Conservation (phyloP, 108 stramenopile genomes). For the Halocafeteria seosinensis region DNA sequence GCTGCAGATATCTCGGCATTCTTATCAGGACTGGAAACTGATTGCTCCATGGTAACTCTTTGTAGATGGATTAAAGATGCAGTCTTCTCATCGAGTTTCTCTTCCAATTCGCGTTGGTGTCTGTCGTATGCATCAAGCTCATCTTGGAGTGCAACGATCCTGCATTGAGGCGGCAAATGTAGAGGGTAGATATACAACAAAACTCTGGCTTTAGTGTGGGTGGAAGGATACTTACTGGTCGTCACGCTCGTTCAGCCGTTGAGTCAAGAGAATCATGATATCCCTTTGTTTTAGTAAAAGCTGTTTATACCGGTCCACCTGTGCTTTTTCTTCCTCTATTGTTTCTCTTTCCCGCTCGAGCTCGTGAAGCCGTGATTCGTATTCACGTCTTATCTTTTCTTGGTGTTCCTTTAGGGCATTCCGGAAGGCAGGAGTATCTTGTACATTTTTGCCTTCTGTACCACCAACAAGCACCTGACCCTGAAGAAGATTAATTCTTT, state of each 20-base stretch:
- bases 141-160: slow-evolving; percentile 45
- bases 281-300: slow-evolving; percentile 51
- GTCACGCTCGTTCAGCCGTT: slow-evolving; percentile 47
- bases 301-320: slow-evolving; percentile 50
- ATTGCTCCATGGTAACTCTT: slow-evolving; percentile 21
- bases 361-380: slow-evolving; percentile 31
- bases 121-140: slow-evolving; percentile 47
- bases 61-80: slow-evolving; percentile 39
- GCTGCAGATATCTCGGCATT: not conserved
- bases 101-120: slow-evolving; percentile 36
- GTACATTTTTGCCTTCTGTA: not conserved
- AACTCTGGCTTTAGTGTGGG: too few relatives aligned
- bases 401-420: slow-evolving; percentile 20
- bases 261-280: slow-evolving; percentile 51
- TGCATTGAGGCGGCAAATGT: too few relatives aligned
- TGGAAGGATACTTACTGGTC: too few relatives aligned
- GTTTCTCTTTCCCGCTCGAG: slow-evolving; percentile 42
- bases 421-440: slow-evolving; percentile 11
- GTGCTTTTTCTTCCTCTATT: slow-evolving; percentile 43
- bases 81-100: slow-evolving; percentile 45
- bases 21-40: not conserved
- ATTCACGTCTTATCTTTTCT: slow-evolving; percentile 20
- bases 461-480: slow-evolving; percentile 33
- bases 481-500: slow-evolving; percentile 1
- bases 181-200: too few relatives aligned